Evolutionary conservation across 441 rosid species (phyloP), one percentile per base, ranked within the genome.

Genomic region (Arabidopsis lyrata): DNA sequence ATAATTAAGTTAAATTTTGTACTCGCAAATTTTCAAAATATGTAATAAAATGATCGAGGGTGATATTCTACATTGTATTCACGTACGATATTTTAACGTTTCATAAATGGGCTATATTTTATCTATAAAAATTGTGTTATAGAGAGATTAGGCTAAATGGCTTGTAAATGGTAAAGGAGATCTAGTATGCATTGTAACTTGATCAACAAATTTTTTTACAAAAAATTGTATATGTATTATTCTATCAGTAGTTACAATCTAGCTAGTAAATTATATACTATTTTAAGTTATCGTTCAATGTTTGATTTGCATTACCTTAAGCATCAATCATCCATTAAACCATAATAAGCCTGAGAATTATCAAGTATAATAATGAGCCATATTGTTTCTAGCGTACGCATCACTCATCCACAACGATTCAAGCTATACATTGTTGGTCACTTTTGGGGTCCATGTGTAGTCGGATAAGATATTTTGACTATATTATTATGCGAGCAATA

Each of bases 391-490:
- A 12, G 5, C 15, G 47, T 50, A 4, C 31, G 31, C 31, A 29
- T 3, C 31, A 24, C 27, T 24, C 27, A 24, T 24, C 27, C 50
- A 50, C 53, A 16, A 6, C 69, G 47, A 52, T 29, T 53, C 22
- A 63, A 53, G 48, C 38, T 50, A 38, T 36, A 12, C 11, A 34
- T n/a, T 61, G 41, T 50, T 39, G 22, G 20, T 13, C 34, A 38
- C 62, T 29, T 52, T 50, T 41, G 45, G 65, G 77, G 41, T 27
- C 70, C 65, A 74, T 58, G 52, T 57, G 35, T 3, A 53, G 77
- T 66, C 36, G 61, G 56, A 67, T 75, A 75, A 66, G 72, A 74
- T 75, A 75, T 60, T 74, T 65, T 57, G 72, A 65, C 27, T 58
- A 74, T 58, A 66, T 9, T 29, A 66, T 9, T 58, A 38, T 66